Evolutionary conservation across 2,329 filamentous ascomycete species (phyloP).

Genomic region (Xylariaceae sp.): DNA sequence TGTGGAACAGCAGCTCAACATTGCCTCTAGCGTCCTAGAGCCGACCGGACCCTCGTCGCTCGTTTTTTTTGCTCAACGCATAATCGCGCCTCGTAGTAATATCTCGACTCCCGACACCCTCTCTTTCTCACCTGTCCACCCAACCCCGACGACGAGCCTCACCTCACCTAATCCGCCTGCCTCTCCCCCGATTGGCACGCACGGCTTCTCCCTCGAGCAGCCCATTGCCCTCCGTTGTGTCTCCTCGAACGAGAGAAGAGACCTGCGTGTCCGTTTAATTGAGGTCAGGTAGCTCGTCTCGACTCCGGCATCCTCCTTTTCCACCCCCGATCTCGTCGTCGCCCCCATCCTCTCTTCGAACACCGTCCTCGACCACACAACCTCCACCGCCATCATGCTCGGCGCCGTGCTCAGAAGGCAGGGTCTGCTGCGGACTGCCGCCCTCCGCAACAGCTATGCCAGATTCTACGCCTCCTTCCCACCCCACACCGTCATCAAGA

Average conservation of each 20-base stretch:
- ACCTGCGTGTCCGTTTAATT: conserved; percentile 1
- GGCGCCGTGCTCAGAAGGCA: conserved; percentile 63
- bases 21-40: conserved; percentile 8
- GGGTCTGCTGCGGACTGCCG: conserved; percentile 50
- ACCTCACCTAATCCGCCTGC: conserved; percentile 7
- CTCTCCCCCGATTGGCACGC: conserved; percentile 26
- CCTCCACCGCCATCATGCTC: conserved; percentile 50
- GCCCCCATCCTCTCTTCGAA: conserved; percentile 19
- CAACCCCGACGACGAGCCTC: conserved; percentile 2
- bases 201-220: conserved; percentile 10
- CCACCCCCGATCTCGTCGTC: conserved; percentile 20
- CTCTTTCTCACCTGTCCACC: neutral
- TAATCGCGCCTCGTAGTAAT: conserved; percentile 17
- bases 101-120: neutral
- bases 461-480: conserved; percentile 81
- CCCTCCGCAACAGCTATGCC: conserved; percentile 53
- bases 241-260: neutral
- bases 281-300: conserved; percentile 12
- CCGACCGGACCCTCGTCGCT: conserved; percentile 7
- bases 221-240: conserved; percentile 20
- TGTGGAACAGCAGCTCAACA: conserved; percentile 16
- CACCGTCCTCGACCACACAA: conserved; percentile 19
- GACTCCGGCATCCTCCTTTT: conserved; percentile 2
- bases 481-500: conserved; percentile 90
- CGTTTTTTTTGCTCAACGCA: conserved; percentile 26